phyloP scores from a whole-genome alignment of 1,139 yeast genomes.

The Taiozyma sp. region DNA sequence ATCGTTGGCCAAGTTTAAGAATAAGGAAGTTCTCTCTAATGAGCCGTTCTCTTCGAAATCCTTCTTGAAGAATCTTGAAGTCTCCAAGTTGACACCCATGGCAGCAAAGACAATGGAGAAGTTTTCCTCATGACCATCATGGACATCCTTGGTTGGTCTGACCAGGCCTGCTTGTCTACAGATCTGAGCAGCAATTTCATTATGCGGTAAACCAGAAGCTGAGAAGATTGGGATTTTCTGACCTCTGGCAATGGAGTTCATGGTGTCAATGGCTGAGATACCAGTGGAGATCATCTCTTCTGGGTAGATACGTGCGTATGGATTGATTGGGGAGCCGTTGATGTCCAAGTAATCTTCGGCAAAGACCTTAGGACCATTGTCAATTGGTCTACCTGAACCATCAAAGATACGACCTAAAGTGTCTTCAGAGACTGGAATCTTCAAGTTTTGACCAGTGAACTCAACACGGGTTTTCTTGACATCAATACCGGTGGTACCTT shows the following conservation, averaged over 20 bases:
- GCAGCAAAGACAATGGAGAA: conserved; percentile 99
- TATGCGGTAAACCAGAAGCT: conserved; percentile 98
- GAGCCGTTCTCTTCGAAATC: conserved; percentile 99
- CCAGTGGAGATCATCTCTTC: conserved; percentile 99
- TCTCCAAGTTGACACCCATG: conserved; percentile 92
- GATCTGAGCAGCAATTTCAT: conserved; percentile 98
- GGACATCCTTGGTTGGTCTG: conserved; percentile 98
- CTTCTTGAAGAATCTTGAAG: conserved; percentile 93
- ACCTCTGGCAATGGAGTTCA: conserved; percentile 99
- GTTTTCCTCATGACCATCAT: conserved; percentile 99
- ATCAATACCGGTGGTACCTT: conserved; percentile 97
- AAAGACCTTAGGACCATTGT: conserved; percentile 95
- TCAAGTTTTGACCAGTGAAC: conserved; percentile 91
- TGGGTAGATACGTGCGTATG: conserved; percentile 96
- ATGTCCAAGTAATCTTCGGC: conserved; percentile 98
- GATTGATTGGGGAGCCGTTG: conserved; percentile 98
- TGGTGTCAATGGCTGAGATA: conserved; percentile 95
- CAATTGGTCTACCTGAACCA: conserved; percentile 98
- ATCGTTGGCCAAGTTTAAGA: conserved; percentile 96
- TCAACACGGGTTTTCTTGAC: conserved; percentile 96
- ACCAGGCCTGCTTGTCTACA: conserved; percentile 99
- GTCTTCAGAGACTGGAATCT: conserved; percentile 94
- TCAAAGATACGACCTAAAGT: conserved; percentile 97
- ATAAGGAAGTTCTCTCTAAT: conserved; percentile 92
- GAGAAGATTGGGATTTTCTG: conserved; percentile 98